Evolutionary conservation across 2,329 filamentous ascomycete genomes (phyloP).

Genomic region (Beauveria caledonica): DNA sequence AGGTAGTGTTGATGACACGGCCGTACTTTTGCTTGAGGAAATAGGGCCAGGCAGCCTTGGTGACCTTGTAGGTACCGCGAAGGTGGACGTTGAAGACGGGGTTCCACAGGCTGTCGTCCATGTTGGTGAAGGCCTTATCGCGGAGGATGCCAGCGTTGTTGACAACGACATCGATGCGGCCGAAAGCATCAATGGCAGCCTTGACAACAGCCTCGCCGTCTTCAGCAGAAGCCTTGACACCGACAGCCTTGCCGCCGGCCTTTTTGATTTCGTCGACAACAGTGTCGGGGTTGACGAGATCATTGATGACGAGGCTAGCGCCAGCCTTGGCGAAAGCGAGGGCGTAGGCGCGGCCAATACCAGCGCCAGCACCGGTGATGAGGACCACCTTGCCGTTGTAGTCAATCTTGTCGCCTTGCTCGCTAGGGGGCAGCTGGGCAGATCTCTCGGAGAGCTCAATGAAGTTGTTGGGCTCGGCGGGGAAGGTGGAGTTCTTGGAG

Average conservation of each 20-base stretch:
- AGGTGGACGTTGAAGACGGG: conserved; percentile 88
- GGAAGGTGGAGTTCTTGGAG: conserved; percentile 67
- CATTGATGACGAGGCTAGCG: conserved; percentile 86
- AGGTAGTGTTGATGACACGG: conserved; percentile 92
- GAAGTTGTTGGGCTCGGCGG: conserved; percentile 80
- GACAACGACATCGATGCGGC: conserved; percentile 87
- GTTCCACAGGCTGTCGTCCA: conserved; percentile 92
- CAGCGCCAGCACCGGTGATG: conserved; percentile 80
- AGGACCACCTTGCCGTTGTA: conserved; percentile 81
- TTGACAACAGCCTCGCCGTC: conserved; percentile 89
- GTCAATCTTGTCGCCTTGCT: conserved; percentile 63
- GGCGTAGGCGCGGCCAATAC: conserved; percentile 85
- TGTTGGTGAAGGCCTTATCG: conserved; percentile 96
- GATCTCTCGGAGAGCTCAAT: conserved; percentile 77
- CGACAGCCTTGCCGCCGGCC: conserved; percentile 78
- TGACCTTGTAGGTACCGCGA: conserved; percentile 90
- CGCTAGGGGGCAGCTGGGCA: conserved; percentile 65
- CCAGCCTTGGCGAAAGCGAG: conserved; percentile 80
- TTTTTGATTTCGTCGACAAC: conserved; percentile 91
- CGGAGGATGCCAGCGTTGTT: conserved; percentile 98
- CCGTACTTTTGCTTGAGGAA: conserved; percentile 99
- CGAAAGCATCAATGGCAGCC: conserved; percentile 85
- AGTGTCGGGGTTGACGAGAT: conserved; percentile 83
- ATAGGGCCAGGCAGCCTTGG: conserved; percentile 95
- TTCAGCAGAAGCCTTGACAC: conserved; percentile 88